Evolutionary conservation across 306 rosid species (phyloP).

Genomic region (Comarum palustre): DNA sequence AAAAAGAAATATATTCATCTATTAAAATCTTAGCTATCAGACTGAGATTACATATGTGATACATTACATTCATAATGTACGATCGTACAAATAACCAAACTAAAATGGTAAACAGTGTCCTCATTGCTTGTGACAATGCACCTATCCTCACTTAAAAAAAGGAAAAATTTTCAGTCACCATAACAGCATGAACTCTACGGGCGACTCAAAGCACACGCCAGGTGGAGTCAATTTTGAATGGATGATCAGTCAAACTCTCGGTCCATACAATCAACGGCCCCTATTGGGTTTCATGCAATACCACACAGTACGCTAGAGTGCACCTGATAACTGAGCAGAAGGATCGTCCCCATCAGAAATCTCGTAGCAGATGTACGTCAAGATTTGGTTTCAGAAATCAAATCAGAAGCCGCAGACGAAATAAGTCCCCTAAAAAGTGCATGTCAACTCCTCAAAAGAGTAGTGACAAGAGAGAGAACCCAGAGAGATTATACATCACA

Average conservation of each 20-base stretch:
- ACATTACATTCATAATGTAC: no score
- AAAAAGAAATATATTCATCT: no score
- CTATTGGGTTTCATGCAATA: not conserved
- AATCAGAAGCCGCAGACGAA: not conserved
- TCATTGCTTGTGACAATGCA: no score
- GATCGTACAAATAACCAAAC: no score
- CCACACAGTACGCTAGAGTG: not conserved
- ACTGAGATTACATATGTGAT: no score
- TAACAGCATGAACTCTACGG: no score
- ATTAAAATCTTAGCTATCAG: no score
- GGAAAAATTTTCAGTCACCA: no score
- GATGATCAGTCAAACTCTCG: not conserved
- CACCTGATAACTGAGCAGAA: not conserved
- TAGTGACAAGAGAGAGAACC: conserved; percentile 9
- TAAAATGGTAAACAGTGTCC: no score
- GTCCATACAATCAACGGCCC: not conserved
- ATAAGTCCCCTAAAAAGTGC: conserved; percentile 42
- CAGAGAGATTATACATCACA: conserved; percentile 10
- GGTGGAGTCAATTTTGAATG: not conserved
- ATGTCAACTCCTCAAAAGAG: conserved; percentile 57
- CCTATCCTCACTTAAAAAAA: no score
- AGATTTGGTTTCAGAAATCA: conserved; percentile 48
- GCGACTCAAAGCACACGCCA: not conserved
- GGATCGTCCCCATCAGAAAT: conserved; percentile 19
- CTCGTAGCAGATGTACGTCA: conserved; percentile 38